Evolutionary conservation across 2,329 filamentous ascomycete species (phyloP).

Genomic region (Plectosphaerella sp.): DNA sequence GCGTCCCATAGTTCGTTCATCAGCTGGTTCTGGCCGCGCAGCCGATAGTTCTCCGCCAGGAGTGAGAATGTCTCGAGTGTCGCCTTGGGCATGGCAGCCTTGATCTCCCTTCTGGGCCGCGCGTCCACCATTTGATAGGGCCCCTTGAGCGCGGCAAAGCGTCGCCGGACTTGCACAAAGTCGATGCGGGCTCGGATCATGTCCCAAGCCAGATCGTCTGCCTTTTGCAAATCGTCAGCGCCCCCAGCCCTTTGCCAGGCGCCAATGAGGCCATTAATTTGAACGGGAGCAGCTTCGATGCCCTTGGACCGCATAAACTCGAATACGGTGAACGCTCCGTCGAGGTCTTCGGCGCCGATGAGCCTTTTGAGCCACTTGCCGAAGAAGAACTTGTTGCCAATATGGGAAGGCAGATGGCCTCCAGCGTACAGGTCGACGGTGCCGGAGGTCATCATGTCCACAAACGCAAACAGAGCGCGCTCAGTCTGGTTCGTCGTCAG

Average conservation of each 20-base stretch:
- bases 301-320: constrained; percentile 69
- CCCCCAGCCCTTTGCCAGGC: constrained; percentile 67
- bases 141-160: constrained; percentile 15
- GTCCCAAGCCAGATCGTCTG: constrained; percentile 66
- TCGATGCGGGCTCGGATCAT: constrained; percentile 70
- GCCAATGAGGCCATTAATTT: constrained; percentile 78
- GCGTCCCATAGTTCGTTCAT: constrained; percentile 59
- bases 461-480: constrained; percentile 71
- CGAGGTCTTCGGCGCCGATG: constrained; percentile 66
- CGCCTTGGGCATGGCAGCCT: constrained; percentile 46
- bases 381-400: constrained; percentile 75
- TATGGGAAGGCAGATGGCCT: constrained; percentile 38
- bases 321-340: constrained; percentile 68
- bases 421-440: constrained; percentile 41
- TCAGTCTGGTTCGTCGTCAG: constrained; percentile 61
- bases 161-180: constrained; percentile 49
- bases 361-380: constrained; percentile 86
- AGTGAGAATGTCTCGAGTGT: constrained; percentile 76
- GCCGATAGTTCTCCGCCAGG: constrained; percentile 66
- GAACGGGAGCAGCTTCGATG: constrained; percentile 64
- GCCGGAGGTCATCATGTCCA: constrained; percentile 78
- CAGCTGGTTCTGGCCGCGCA: constrained; percentile 52
- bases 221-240: constrained; percentile 49
- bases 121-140: too few species aligned
- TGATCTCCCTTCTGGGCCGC: neutral